Conservation (phyloP, 73 alveolate genomes). For the Halteria grandinella region DNA sequence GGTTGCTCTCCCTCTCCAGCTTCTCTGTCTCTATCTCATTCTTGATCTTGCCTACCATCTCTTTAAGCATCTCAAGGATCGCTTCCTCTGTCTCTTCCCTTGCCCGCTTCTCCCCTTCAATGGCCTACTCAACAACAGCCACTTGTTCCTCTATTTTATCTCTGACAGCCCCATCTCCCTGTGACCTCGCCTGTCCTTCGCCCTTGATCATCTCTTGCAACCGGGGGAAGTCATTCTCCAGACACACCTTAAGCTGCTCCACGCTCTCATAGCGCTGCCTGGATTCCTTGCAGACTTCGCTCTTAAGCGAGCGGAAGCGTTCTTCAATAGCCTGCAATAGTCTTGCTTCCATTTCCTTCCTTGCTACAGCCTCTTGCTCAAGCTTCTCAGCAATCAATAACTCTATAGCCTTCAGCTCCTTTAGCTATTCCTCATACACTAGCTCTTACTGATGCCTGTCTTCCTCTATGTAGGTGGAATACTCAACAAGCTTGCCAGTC, state of each 20-base stretch:
- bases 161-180: slow-evolving; percentile 75
- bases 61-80: slow-evolving; percentile 89
- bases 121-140: slow-evolving; percentile 61
- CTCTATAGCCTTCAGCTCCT: slow-evolving; percentile 65
- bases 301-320: slow-evolving; percentile 53
- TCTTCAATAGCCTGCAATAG: slow-evolving; percentile 60
- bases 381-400: slow-evolving; percentile 57
- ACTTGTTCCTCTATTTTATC: slow-evolving; percentile 82
- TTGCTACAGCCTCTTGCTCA: slow-evolving; percentile 57
- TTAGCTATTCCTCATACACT: slow-evolving; percentile 58
- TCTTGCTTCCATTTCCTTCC: slow-evolving; percentile 70
- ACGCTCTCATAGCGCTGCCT: slow-evolving; percentile 56
- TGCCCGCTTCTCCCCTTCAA: slow-evolving; percentile 79
- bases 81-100: slow-evolving; percentile 95
- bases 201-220: slow-evolving; percentile 81
- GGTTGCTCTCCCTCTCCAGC: slow-evolving; percentile 88
- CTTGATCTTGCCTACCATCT: slow-evolving; percentile 86
- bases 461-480: slow-evolving; percentile 70
- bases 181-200: slow-evolving; percentile 81
- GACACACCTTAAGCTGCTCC: slow-evolving; percentile 51
- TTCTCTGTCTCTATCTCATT: slow-evolving; percentile 87
- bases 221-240: slow-evolving; percentile 86
- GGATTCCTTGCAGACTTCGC: slow-evolving; percentile 47
- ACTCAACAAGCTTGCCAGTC: too few species aligned
- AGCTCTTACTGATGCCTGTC: slow-evolving; percentile 69